Conservation (phyloP, 768 basidiomycete species). For the Russula emetica region DNA sequence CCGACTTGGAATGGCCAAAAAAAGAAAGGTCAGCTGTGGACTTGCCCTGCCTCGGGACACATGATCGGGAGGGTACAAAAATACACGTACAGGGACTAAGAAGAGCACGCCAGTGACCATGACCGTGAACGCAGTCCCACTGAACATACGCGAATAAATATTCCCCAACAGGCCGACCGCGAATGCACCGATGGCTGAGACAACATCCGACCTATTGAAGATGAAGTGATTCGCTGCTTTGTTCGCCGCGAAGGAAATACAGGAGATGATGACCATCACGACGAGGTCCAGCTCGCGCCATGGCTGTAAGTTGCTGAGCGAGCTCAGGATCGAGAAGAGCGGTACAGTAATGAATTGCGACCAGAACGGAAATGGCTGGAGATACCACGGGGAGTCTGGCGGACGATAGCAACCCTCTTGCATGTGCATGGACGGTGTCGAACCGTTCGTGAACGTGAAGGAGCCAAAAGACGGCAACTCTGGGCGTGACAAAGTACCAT, state of each 20-base stretch:
- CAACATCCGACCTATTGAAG: conserved; percentile 78
- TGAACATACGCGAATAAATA: conserved; percentile 74
- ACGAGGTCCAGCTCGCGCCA: conserved; percentile 63
- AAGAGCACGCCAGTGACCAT: conserved; percentile 90
- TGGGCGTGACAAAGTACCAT: conserved; percentile 38
- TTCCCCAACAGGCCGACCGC: conserved; percentile 77
- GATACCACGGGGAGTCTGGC: conserved; percentile 62
- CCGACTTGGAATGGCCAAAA: conserved; percentile 48
- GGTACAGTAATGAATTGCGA: conserved; percentile 73
- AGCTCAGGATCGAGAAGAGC: conserved; percentile 63
- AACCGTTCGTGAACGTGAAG: conserved; percentile 60
- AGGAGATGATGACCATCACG: conserved; percentile 84
- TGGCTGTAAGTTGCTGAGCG: conserved; percentile 75
- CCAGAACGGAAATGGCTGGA: conserved; percentile 80
- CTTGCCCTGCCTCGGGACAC: background rate
- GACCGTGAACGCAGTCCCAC: conserved; percentile 82
- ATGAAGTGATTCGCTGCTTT: conserved; percentile 82
- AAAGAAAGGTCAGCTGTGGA: conserved; percentile 7
- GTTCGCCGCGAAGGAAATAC: conserved; percentile 72
- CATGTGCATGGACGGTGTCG: conserved; percentile 47
- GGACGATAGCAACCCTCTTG: conserved; percentile 69
- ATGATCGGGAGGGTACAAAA: background rate
- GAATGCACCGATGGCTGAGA: conserved; percentile 82
- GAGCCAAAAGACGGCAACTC: conserved; percentile 51
- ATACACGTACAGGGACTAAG: conserved; percentile 68